These are phyloP conservation scores for Coniochaeta prunicola DNA, from an alignment of 2,329 filamentous ascomycete species.

Conservation along the genomic window DNA sequence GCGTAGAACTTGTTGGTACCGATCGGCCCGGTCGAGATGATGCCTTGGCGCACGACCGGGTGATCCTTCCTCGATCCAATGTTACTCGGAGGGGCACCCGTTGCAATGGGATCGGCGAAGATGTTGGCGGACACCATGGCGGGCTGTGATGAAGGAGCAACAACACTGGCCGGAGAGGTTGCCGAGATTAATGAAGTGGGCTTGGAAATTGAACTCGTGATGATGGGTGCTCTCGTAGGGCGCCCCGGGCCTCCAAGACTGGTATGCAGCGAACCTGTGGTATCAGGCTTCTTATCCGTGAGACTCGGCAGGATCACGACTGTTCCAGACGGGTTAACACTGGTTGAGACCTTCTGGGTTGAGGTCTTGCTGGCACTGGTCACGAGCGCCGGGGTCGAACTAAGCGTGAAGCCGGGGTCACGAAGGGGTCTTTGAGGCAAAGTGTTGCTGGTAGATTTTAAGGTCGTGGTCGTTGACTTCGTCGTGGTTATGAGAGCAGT, in stretches of 20 bases:
- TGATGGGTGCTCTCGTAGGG: slow-evolving; percentile 13
- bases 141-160: slow-evolving; percentile 12
- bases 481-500: not conserved
- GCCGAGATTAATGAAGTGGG: slow-evolving; percentile 22
- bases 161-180: slow-evolving; percentile 6
- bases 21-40: slow-evolving; percentile 42
- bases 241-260: slow-evolving; percentile 19
- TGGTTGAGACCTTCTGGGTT: slow-evolving; percentile 22
- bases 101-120: slow-evolving; percentile 48
- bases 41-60: slow-evolving; percentile 47
- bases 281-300: slow-evolving; percentile 19
- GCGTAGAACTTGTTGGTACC: slow-evolving; percentile 77
- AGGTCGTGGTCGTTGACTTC: not conserved
- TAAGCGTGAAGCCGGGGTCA: not conserved
- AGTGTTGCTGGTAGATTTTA: not conserved
- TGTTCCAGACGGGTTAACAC: slow-evolving; percentile 19
- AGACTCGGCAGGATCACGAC: slow-evolving; percentile 25
- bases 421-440: not conserved
- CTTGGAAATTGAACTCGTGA: slow-evolving; percentile 24
- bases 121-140: slow-evolving; percentile 35
- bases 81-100: slow-evolving; percentile 38
- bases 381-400: not conserved
- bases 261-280: slow-evolving; percentile 24
- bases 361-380: slow-evolving; percentile 3
- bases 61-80: slow-evolving; percentile 46